A percentile compares a stretch with the other conserved stretches of the same genome.
Evolutionary conservation across 1,284 basidiomycete genomes (phyloP).

Genomic region (Apiotrichum mycotoxinovorans): DNA sequence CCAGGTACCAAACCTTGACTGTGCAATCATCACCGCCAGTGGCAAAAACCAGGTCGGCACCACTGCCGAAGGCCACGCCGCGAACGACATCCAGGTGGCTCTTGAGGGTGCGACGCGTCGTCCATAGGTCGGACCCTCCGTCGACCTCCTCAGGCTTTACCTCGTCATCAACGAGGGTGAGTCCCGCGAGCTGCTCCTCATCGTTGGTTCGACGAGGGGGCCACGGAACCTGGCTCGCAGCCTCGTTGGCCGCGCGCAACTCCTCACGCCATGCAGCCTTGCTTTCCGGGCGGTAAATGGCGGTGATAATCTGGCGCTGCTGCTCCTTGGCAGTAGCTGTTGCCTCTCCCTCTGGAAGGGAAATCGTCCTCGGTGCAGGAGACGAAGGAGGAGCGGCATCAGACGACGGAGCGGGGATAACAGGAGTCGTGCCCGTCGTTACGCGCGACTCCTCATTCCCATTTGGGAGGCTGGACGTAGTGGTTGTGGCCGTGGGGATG

Average conservation of each 20-base stretch:
- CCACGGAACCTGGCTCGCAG: constrained; percentile 38
- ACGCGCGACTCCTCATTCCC: constrained; percentile 5
- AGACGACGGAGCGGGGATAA: not conserved
- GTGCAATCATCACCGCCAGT: constrained; percentile 93
- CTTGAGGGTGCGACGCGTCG: constrained; percentile 73
- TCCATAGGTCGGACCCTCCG: constrained; percentile 61
- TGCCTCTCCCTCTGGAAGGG: constrained; percentile 24
- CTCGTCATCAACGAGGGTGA: constrained; percentile 54
- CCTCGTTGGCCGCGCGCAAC: constrained; percentile 49
- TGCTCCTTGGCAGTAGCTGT: constrained; percentile 1
- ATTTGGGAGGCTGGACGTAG: constrained; percentile 3
- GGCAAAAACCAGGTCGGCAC: constrained; percentile 73
- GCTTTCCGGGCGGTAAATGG: constrained; percentile 80
- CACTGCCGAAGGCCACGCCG: constrained; percentile 75
- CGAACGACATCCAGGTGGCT: constrained; percentile 90
- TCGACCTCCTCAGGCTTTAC: constrained; percentile 55
- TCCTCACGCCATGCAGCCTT: constrained; percentile 75
- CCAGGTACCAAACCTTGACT: constrained; percentile 78
- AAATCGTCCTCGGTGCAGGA: constrained; percentile 25
- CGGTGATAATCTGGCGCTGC: constrained; percentile 61
- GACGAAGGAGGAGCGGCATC: constrained; percentile 28
- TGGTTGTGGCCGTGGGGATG: not conserved
- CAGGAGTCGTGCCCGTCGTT: not conserved
- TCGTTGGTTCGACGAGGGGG: constrained; percentile 21
- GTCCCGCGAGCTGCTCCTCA: constrained; percentile 38